Evolutionary conservation across 495 filamentous ascomycete species (phyloP), one percentile per base, ranked within the genome.

Genomic region (Hypoxylon intermedium): DNA sequence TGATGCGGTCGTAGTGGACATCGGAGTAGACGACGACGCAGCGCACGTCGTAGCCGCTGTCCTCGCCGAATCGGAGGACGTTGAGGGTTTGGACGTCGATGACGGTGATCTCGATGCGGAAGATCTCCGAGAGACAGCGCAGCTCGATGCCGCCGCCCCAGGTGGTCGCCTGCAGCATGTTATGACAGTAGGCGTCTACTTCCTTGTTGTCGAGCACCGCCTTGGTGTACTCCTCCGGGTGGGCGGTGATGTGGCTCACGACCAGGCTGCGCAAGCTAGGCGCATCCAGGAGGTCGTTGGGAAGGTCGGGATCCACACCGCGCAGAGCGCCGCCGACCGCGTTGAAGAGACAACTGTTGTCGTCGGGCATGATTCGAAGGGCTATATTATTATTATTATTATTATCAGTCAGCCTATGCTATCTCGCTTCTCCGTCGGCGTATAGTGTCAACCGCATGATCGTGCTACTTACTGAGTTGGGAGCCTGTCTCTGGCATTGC

Each of bases 121-220:
- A 97, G 45, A 95, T 85, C 54, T 92, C 86, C 38, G 89, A 89
- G 16, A 98, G 73, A 55, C 97, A 91, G 37, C 82, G 83, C 5
- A 98, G 80, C 68, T 98, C 94, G 56, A 98, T 97, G 2, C 82
- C 90, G 18, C 94, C 94, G 34, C 94, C 94, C 94, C 94, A 98
- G 0, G 88, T 87, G 63, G 89, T 85, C 51, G 87, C 84, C 24
- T 85, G 86, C 63, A 87, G 83, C 53, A 98, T 95, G 82, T 91
- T 91, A n/a, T 77, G 71, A 67, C 90, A 94, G 72, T 98, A 98
- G 2, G 85, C 81, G 34, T 89, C 80, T 1, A 89, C 88, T 16
- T 81, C 77, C 57, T 87, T 83, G 41, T 92, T 92, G 2, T 92
- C 92, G 2, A 98, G 78, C 20, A 97, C 85, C 0, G 82, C 93